Percentiles rank a stretch among this genome's conserved stretches.
These are phyloP conservation scores for Wickerhamiella dianesei DNA, from an alignment of 805 yeast genomes.

Conservation along the genomic window DNA sequence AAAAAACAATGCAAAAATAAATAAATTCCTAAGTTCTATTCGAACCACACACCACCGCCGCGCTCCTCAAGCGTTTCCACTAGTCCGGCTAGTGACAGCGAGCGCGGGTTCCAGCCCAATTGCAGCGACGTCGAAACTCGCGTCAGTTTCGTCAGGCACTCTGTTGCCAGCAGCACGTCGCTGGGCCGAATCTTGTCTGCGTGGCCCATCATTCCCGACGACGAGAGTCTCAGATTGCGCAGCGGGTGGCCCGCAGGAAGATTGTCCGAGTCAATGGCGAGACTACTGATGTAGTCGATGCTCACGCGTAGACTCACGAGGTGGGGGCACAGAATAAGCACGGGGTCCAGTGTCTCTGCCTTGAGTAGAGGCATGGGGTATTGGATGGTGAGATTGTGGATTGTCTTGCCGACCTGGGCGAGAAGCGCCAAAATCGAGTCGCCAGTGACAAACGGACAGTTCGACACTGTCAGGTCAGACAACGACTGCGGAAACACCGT, in stretches of 20 bases:
- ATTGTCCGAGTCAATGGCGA: conserved; percentile 28
- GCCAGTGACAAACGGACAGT: conserved; percentile 68
- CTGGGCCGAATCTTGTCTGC: conserved; percentile 73
- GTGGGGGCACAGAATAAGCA: conserved; percentile 66
- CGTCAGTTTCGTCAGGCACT: conserved; percentile 53
- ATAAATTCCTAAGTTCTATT: background rate
- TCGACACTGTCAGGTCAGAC: conserved; percentile 61
- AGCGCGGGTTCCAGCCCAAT: conserved; percentile 61
- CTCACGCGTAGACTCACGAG: conserved; percentile 49
- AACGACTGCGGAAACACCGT: conserved; percentile 65
- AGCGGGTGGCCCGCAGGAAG: conserved; percentile 35
- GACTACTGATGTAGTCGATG: conserved; percentile 59
- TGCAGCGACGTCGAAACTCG: conserved; percentile 56
- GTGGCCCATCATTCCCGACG: conserved; percentile 76
- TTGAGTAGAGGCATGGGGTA: conserved; percentile 81
- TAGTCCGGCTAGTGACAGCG: conserved; percentile 49
- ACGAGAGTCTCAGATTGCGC: conserved; percentile 52
- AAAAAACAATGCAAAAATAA: background rate
- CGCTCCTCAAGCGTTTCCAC: conserved; percentile 59
- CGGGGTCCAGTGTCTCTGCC: conserved; percentile 55
- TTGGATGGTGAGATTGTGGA: conserved; percentile 50
- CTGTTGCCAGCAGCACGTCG: conserved; percentile 80
- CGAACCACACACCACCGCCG: conserved; percentile 42
- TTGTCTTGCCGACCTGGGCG: conserved; percentile 48
- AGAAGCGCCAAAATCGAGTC: conserved; percentile 50